Conservation (phyloP, 768 basidiomycete species). For the Phaeotremella fagi region DNA sequence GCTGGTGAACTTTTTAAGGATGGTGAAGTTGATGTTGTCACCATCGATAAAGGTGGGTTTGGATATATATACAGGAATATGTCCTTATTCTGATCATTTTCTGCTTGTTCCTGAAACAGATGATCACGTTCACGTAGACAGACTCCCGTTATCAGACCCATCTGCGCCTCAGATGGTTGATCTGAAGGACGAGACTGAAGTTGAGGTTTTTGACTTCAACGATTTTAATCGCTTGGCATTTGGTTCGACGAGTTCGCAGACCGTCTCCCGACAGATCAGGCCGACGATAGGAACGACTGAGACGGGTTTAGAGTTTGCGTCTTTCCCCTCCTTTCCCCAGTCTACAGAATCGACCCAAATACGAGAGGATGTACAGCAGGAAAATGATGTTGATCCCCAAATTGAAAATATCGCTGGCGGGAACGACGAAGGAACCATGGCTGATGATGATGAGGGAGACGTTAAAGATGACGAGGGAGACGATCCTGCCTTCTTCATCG, state of each 20-base stretch:
- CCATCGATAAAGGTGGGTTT: constrained; percentile 22
- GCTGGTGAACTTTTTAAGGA: constrained; percentile 47
- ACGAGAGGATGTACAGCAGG: no score
- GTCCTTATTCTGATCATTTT: neutral
- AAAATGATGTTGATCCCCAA: no score
- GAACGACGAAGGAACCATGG: no score
- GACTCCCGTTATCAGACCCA: constrained; percentile 21
- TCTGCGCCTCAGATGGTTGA: constrained; percentile 33
- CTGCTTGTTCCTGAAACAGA: constrained; percentile 4
- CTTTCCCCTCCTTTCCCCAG: no score
- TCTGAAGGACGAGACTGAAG: constrained; percentile 21
- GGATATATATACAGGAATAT: no score
- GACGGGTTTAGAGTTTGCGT: no score
- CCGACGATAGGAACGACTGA: no score
- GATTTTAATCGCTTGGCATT: no score
- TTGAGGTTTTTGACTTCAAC: constrained; percentile 11
- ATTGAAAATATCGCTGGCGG: no score
- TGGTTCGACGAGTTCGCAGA: no score
- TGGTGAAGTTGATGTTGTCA: constrained; percentile 39
- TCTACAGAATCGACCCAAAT: no score
- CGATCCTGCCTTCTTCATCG: constrained; percentile 30
- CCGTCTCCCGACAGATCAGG: no score
- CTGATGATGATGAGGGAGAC: constrained; percentile 2
- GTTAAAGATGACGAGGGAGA: neutral
- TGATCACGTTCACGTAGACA: constrained; percentile 21